Evolutionary conservation across 768 basidiomycete species (phyloP), one percentile per base, ranked within the genome.

Genomic region (Serendipita vermifera): DNA sequence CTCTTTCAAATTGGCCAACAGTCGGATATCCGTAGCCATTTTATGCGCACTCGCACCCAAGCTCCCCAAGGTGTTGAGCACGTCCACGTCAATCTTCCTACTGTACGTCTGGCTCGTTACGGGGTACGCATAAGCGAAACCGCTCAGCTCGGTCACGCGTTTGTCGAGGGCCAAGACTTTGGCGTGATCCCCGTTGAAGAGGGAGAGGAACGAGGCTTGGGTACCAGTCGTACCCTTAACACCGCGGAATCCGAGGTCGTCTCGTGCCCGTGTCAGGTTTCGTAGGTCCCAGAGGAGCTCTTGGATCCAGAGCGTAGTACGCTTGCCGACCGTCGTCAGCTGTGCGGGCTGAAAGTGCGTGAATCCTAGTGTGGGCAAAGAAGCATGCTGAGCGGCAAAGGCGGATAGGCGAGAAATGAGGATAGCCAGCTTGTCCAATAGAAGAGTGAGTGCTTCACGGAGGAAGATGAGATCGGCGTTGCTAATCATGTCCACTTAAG

Each of bases 151-250:
- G 13, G 96, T 94, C 13, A 99, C 93, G 46, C 83, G 79, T 59
- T 75, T 74, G 68, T 98, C 96, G 35, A 99, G 81, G 32, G 82
- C 77, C 66, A 92, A 85, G 24, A 98, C 94, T 76, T 98, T 98
- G 60, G 80, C 80, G 67, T 99, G 93, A 67, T 97, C 84, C 0
- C 93, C 93, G 59, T 97, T 87, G 64, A 99, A 98, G 31, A 99
- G 73, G 0, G 91, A 75, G 56, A 98, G 73, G 74, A 98, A 99
- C 62, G 87, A 91, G 3, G 89, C 96, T 68, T 98, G 96, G 0
- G 96, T 98, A 6, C 96, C 96, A 0, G 96, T 99, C 0, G 96
- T 98, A n/a, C 96, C 96, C 70, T 99, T 99, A 54, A 94, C 96
- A 41, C 96, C 96, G 55, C 96, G 81, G 75, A 99, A 98, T 3